Evolutionary conservation across 2,329 filamentous ascomycete genomes (phyloP), one percentile per base, ranked within the genome.

Genomic region (Alternaria solani): DNA sequence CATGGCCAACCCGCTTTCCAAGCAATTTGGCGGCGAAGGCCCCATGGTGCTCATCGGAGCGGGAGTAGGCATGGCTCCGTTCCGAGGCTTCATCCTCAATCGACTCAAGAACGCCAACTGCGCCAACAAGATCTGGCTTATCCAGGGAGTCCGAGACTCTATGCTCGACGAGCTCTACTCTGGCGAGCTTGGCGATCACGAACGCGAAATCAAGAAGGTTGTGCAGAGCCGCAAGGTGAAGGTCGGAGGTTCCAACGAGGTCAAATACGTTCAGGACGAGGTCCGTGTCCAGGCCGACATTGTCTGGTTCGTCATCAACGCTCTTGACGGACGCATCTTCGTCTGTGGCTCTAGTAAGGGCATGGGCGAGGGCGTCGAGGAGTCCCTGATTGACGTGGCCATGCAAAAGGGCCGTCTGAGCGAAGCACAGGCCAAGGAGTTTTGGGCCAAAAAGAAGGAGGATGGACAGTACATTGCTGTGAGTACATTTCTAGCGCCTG

Each of bases 271-370:
- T 2, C 95, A 99, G 76, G 95, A 99, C 73, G 95, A 98, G 79
- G 94, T 99, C 8, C 85, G 87, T 11, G 86, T 92, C 65, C 95
- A 98, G 78, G 92, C 94, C 2, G 95, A 98, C 75, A 86, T 98
- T n/a, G 94, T 98, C 16, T 99, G 95, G 95, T 96, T 93, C 78
- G 93, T 98, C 65, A 91, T 96, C 83, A 98, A 98, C 78, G 89
- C 93, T 2, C 85, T 98, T n/a, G 95, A 99, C 73, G 95, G 95
- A 1, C 89, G 95, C 53, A 89, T 98, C 53, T 99, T 99, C 76
- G 95, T 99, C 59, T 99, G 95, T 78, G 95, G 95, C 51, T 96
- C 91, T 80, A 93, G 89, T 74, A 93, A 92, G 82, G 95, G 95
- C 57, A 99, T 99, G 95, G 95, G 95, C 61, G 95, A 98, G 79